Evolutionary conservation across 352 stramenopile genomes (phyloP).

Genomic region (Thraustochytrium sp.): DNA sequence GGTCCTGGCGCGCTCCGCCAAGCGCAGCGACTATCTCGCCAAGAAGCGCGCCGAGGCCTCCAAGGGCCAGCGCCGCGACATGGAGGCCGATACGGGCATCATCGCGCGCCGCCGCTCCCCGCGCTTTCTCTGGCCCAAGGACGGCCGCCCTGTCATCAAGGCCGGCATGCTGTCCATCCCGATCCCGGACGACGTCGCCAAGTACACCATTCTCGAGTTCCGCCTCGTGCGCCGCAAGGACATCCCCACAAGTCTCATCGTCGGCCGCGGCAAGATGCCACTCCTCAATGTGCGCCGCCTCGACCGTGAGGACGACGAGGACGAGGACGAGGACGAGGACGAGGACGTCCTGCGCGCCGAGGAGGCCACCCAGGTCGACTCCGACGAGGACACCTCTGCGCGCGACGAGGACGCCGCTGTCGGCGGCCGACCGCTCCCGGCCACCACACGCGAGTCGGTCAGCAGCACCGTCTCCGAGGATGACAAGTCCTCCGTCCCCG

Average conservation of each 20-base stretch:
- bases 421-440: not conserved
- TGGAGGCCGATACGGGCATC: not conserved
- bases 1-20: not conserved
- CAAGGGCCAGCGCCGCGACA: not conserved
- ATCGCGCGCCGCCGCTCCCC: not conserved
- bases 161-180: not conserved
- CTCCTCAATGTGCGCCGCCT: not conserved
- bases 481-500: slow-evolving; percentile 2
- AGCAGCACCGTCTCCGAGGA: not conserved
- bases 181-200: slow-evolving; percentile 24
- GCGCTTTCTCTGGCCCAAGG: slow-evolving; percentile 24
- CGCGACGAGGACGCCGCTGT: not conserved
- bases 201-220: slow-evolving; percentile 34
- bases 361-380: not conserved
- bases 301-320: not conserved
- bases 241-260: not conserved
- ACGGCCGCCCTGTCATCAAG: not conserved
- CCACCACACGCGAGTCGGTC: not conserved
- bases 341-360: not conserved
- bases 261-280: not conserved
- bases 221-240: not conserved
- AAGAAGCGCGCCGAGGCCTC: not conserved
- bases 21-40: not conserved
- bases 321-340: not conserved
- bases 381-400: not conserved